Base-by-base conservation (phyloP, 2,329 filamentous ascomycete genomes). In the Harringtonia lauricola region DNA sequence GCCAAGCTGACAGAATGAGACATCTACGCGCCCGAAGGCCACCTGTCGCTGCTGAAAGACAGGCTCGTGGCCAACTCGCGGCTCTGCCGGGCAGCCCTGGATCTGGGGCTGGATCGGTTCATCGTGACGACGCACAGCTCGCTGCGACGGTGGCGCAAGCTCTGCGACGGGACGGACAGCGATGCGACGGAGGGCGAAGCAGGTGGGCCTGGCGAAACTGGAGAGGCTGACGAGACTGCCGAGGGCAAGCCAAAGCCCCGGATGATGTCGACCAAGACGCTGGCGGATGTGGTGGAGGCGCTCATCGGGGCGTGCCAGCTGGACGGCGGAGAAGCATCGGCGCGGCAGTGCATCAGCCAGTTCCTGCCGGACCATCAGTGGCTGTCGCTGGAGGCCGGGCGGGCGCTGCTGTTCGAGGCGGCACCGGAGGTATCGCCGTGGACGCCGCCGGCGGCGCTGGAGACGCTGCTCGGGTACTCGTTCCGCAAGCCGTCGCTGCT, bases 261-360 rank as follows among this genome's bases (percentile, higher is more conserved):
- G 15, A 17, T 2, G 14, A 56, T 88, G 28, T 83, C 86, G 0
- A 83, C 79, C 2, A 96, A 96, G 57, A 76, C 76, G 1, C 71
- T 95, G 8, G 90, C 90, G 4, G 90, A 96, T 54, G 81, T 95
- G 0, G 73, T 95, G 0, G 90, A 96, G 50, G 76, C 89, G 0
- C 66, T 95, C 0, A 81, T 95, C 18, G 90, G 87, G 1, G 84
- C 80, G 1, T 74, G 83, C 0, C 88, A 75, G 52, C 48, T 83
- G 1, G 74, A 85, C 42, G 83, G 85, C 1, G 83, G 83, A 0
- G 64, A 84, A 14, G 39, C 64, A 0, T 81, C 76, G 50, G 83
- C 81, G 0, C 60, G 81, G 15, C 53, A 62, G 2, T 88, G 82
- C 57, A 70, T 92, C 13, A 66, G 70, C 3, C 57, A 80, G 1